phyloP scores from a whole-genome alignment of 2,329 filamentous ascomycete genomes.

The Herpotrichia juniperi region DNA sequence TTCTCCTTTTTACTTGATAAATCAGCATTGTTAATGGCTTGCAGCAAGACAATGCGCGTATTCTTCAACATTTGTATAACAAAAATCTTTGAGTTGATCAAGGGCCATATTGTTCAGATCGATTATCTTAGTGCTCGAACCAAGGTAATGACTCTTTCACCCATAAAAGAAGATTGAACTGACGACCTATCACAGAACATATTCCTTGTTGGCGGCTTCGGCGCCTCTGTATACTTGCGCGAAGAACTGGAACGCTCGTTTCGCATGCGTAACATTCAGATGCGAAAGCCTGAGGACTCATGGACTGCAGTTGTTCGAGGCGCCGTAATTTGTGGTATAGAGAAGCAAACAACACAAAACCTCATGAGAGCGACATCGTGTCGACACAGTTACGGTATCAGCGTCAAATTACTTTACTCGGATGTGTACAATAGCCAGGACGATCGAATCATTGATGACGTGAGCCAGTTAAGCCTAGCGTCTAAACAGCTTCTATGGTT shows the following conservation, averaged over 20 bases:
- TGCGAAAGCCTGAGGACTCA: slow-evolving; percentile 22
- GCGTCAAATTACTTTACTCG: slow-evolving; percentile 15
- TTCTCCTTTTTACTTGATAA: background rate
- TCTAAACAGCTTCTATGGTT: slow-evolving; percentile 20
- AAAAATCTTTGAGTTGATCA: slow-evolving; percentile 23
- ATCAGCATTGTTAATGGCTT: background rate
- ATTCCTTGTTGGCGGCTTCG: slow-evolving; percentile 26
- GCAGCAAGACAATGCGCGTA: slow-evolving; percentile 17
- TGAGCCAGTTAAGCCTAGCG: slow-evolving; percentile 7
- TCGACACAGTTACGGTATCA: slow-evolving; percentile 25
- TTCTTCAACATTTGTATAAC: slow-evolving; percentile 31
- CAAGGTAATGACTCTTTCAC: slow-evolving; percentile 9
- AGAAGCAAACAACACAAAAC: slow-evolving; percentile 18
- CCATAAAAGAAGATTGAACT: background rate
- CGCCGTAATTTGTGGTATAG: slow-evolving; percentile 31
- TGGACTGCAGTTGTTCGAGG: slow-evolving; percentile 30
- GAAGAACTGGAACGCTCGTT: slow-evolving; percentile 18
- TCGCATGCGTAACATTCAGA: slow-evolving; percentile 11
- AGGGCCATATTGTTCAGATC: slow-evolving; percentile 24
- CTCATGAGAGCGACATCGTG: slow-evolving; percentile 16
- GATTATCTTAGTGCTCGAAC: slow-evolving; percentile 12
- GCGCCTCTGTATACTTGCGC: slow-evolving; percentile 20
- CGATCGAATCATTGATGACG: slow-evolving; percentile 2
- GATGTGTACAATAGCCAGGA: slow-evolving; percentile 5
- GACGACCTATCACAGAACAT: slow-evolving; percentile 17